phyloP scores from a whole-genome alignment of 2,329 filamentous ascomycete species.

The Fusarium heterosporum region DNA sequence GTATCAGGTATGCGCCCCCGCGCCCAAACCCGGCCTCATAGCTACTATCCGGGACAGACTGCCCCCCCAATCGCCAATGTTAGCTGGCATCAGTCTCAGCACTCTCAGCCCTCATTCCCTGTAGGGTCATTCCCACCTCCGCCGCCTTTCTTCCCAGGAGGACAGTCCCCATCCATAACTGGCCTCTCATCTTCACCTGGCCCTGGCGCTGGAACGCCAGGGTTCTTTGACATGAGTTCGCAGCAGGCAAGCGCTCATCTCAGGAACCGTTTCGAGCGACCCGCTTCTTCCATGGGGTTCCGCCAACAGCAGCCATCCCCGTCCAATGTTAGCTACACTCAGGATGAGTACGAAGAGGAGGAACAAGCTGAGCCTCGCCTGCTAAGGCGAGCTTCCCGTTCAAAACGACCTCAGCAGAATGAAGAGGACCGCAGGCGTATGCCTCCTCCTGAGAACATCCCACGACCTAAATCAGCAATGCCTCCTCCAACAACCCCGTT shows the following conservation, averaged over 20 bases:
- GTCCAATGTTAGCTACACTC: constrained; percentile 50
- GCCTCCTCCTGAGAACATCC: constrained; percentile 59
- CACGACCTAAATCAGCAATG: constrained; percentile 53
- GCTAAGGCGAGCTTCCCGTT: constrained; percentile 57
- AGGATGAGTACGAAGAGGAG: constrained; percentile 58
- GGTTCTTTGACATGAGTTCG: constrained; percentile 50
- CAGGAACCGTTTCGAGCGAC: constrained; percentile 53
- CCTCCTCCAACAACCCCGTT: constrained; percentile 47
- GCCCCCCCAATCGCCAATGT: constrained; percentile 44
- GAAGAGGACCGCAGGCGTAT: constrained; percentile 61
- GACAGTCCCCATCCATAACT: constrained; percentile 44
- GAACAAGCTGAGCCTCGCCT: constrained; percentile 53
- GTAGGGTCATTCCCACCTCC: constrained; percentile 51
- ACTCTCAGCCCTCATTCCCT: constrained; percentile 38
- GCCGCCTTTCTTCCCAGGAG: constrained; percentile 43
- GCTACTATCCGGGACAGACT: constrained; percentile 52
- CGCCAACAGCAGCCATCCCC: constrained; percentile 45
- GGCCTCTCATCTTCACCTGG: constrained; percentile 48
- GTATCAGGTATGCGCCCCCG: constrained; percentile 49
- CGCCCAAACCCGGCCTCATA: constrained; percentile 51
- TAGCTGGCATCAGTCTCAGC: constrained; percentile 47
- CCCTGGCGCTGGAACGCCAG: constrained; percentile 45
- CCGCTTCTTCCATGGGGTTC: constrained; percentile 57
- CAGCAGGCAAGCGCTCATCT: constrained; percentile 48
- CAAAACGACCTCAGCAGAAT: constrained; percentile 51